phyloP scores from a whole-genome alignment of 202 grass and related monocot genomes.

The Tripidium arundinaceum region DNA sequence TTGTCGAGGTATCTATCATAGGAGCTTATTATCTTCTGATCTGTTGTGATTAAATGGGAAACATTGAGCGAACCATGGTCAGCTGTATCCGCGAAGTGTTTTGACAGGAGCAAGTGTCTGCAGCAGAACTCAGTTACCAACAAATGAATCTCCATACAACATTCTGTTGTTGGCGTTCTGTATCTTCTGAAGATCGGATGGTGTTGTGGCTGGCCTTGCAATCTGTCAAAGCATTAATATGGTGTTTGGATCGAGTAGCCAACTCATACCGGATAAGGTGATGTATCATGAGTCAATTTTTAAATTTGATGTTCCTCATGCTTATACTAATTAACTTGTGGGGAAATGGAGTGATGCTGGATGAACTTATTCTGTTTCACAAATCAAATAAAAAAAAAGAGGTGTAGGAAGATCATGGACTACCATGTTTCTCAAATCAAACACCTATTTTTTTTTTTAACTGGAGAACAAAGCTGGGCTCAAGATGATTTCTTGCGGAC shows the following conservation, averaged over 20 bases:
- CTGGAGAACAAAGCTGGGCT: neutral
- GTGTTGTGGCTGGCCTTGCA: neutral
- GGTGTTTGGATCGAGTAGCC: neutral
- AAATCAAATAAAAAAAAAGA: neutral
- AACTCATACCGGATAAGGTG: neutral
- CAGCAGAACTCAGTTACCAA: neutral
- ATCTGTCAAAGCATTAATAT: neutral
- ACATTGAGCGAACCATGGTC: neutral
- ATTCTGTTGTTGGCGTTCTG: neutral
- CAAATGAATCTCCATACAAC: neutral
- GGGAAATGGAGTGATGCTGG: no score
- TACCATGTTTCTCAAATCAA: neutral
- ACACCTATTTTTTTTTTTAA: no score
- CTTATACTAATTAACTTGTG: neutral
- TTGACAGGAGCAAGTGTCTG: neutral
- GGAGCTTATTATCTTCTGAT: neutral
- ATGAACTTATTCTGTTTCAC: neutral
- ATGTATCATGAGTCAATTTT: neutral
- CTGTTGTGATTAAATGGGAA: neutral
- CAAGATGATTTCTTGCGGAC: neutral
- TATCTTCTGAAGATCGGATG: neutral
- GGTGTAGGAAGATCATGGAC: neutral
- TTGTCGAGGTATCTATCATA: constrained; percentile 18
- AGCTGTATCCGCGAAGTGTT: neutral
- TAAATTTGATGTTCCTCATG: neutral